phyloP scores from a whole-genome alignment of 768 basidiomycete species.

The Russula emetica region DNA sequence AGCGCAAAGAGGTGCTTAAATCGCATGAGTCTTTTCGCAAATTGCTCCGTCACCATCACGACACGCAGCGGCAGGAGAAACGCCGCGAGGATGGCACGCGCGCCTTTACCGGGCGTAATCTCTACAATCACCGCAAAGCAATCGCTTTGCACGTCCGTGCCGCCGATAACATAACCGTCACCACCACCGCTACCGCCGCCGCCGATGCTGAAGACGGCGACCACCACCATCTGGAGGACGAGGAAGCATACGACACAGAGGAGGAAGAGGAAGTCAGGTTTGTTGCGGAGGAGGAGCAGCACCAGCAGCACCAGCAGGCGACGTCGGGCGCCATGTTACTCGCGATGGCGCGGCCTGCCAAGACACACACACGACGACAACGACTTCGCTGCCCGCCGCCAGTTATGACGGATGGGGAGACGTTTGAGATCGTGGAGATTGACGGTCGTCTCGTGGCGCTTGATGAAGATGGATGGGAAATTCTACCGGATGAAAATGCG shows the following conservation, averaged over 20 bases:
- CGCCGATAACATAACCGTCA: neutral
- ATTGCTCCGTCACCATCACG: neutral
- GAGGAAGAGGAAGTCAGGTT: too few relatives aligned
- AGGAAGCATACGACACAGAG: neutral
- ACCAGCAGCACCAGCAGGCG: neutral
- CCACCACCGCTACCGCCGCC: neutral
- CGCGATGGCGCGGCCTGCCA: constrained; percentile 19
- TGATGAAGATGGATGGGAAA: constrained; percentile 24
- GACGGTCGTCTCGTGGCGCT: constrained; percentile 20
- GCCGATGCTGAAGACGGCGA: neutral
- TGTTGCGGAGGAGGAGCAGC: too few relatives aligned
- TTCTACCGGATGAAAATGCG: constrained; percentile 16
- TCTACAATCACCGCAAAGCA: constrained; percentile 1
- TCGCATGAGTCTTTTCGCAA: neutral
- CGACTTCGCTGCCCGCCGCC: neutral
- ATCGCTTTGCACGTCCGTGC: neutral
- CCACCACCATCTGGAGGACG: too few relatives aligned
- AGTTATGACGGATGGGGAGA: constrained; percentile 18
- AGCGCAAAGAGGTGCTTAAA: constrained; percentile 8
- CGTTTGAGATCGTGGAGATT: constrained; percentile 21
- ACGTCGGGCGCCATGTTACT: constrained; percentile 18
- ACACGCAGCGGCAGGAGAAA: neutral
- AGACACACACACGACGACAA: neutral
- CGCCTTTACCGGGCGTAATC: constrained; percentile 1
- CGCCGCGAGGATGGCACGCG: constrained; percentile 7